A percentile compares a stretch with the other conserved stretches of the same genome.
phyloP scores from a whole-genome alignment of 805 yeast species.

The Candida fluviatilis region DNA sequence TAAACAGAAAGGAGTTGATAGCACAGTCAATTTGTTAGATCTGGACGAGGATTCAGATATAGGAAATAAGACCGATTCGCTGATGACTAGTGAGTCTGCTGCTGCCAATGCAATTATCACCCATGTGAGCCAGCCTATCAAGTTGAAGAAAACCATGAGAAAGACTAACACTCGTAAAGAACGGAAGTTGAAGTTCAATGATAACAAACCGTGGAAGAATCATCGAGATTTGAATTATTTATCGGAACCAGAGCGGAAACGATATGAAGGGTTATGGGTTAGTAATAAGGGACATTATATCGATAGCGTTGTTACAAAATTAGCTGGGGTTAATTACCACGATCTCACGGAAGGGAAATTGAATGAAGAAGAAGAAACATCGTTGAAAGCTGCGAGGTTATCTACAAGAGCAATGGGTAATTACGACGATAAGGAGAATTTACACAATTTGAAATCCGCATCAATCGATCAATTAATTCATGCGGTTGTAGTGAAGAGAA shows the following conservation, averaged over 20 bases:
- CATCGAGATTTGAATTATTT: conserved; percentile 55
- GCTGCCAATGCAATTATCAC: conserved; percentile 6
- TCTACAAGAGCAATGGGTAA: conserved; percentile 23
- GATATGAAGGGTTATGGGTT: conserved; percentile 94
- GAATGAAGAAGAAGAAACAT: conserved; percentile 14
- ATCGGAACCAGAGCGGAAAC: conserved; percentile 65
- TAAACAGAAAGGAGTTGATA: conserved; percentile 13
- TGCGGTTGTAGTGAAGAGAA: conserved; percentile 64
- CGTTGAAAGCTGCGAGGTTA: conserved; percentile 30
- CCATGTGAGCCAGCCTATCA: conserved; percentile 26
- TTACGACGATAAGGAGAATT: conserved; percentile 18
- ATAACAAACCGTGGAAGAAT: conserved; percentile 91
- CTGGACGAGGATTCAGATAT: conserved; percentile 9
- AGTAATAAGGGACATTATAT: conserved; percentile 72
- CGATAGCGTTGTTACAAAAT: conserved; percentile 28
- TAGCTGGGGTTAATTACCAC: conserved; percentile 22
- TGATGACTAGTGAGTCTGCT: conserved; percentile 1
- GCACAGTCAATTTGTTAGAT: conserved; percentile 9
- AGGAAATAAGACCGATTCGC: neutral
- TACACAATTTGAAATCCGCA: conserved; percentile 28
- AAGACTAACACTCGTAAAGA: conserved; percentile 37
- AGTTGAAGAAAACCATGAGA: conserved; percentile 50
- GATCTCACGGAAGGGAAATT: neutral
- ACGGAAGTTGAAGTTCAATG: conserved; percentile 56
- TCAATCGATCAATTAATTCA: conserved; percentile 37